Evolutionary conservation across 108 stramenopile genomes (phyloP).

Genomic region (Cyclotella distinguenda): DNA sequence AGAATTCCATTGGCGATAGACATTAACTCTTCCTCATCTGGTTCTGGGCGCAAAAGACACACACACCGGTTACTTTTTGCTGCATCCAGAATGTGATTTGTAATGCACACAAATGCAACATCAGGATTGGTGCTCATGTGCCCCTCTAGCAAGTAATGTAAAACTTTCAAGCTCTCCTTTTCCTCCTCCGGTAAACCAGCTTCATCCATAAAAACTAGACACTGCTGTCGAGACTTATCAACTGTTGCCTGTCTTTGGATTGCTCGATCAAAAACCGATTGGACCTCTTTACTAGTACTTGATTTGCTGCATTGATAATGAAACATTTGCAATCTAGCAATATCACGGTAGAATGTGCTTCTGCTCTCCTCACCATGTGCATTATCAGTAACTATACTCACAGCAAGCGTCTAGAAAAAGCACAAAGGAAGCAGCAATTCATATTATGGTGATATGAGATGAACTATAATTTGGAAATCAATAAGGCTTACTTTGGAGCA

Average conservation of each 20-base stretch:
- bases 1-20: slow-evolving; percentile 30
- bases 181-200: slow-evolving; percentile 43
- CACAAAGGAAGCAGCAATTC: too few relatives aligned
- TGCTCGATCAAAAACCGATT: slow-evolving; percentile 24
- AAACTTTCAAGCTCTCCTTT: slow-evolving; percentile 46
- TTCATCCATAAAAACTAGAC: slow-evolving; percentile 37
- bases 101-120: slow-evolving; percentile 33
- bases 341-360: too few relatives aligned
- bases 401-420: too few relatives aligned
- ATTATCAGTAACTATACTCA: too few relatives aligned
- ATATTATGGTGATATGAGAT: too few relatives aligned
- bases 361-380: too few relatives aligned
- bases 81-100: slow-evolving; percentile 48
- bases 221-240: slow-evolving; percentile 20
- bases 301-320: slow-evolving; percentile 38
- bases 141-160: slow-evolving; percentile 47
- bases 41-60: slow-evolving; percentile 29
- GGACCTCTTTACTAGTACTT: slow-evolving; percentile 36
- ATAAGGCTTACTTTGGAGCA: too few relatives aligned
- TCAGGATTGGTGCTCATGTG: slow-evolving; percentile 33
- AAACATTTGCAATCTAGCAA: too few relatives aligned
- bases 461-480: too few relatives aligned
- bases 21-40: slow-evolving; percentile 36
- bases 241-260: slow-evolving; percentile 26
- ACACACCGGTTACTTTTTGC: slow-evolving; percentile 49